phyloP scores from a whole-genome alignment of 148 eudicot genomes.

The Camellia lanceoleosa region DNA sequence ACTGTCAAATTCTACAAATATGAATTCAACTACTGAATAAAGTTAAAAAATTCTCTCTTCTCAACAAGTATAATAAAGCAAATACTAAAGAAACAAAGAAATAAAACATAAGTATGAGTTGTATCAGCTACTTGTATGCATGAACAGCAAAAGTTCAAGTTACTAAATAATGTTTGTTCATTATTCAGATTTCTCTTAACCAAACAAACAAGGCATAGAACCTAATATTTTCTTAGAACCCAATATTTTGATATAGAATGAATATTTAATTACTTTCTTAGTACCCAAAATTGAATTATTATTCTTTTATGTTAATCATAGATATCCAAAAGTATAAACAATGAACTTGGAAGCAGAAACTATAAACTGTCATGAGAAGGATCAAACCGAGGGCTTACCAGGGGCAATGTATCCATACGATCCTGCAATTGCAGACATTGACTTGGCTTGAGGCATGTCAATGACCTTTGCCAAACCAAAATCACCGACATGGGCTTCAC shows the following conservation, averaged over 20 bases:
- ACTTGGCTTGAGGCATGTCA: constrained; percentile 94
- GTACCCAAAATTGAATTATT: background rate
- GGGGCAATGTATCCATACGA: constrained; percentile 99
- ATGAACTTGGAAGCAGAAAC: background rate
- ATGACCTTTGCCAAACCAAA: constrained; percentile 97
- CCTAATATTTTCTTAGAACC: too few species aligned
- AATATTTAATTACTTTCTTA: background rate
- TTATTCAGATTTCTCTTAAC: background rate
- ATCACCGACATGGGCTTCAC: constrained; percentile 99
- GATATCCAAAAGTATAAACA: background rate
- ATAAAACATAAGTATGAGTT: background rate
- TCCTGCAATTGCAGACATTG: constrained; percentile 97
- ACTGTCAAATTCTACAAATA: background rate
- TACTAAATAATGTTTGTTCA: background rate
- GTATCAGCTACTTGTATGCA: background rate
- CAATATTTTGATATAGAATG: background rate
- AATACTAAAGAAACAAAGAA: background rate
- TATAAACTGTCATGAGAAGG: background rate
- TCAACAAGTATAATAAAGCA: background rate
- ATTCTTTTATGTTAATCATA: background rate
- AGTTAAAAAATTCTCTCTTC: background rate
- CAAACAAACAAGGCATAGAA: background rate
- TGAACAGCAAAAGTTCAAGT: background rate
- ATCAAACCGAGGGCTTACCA: constrained; percentile 46
- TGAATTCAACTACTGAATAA: background rate